Evolutionary conservation across 805 yeast genomes (phyloP).

Genomic region (Clavispora carvajalis): DNA sequence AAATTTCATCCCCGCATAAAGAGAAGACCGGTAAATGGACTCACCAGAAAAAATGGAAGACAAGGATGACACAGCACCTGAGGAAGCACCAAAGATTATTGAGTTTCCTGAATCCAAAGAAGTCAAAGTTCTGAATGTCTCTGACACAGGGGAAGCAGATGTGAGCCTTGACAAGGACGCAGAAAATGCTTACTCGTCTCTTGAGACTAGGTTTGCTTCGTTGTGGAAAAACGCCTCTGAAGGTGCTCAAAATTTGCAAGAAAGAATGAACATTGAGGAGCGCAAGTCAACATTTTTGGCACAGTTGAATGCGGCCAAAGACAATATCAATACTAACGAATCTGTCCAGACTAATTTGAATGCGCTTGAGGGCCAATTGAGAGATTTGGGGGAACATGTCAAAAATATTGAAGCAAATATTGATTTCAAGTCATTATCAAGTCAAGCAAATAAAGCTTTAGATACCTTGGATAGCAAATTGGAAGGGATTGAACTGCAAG

Average conservation of each 20-base stretch:
- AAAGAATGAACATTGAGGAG: slow-evolving; percentile 24
- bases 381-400: slow-evolving; percentile 14
- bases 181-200: slow-evolving; percentile 41
- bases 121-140: no score
- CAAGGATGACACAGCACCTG: no score
- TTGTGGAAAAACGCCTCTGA: slow-evolving; percentile 32
- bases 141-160: slow-evolving; percentile 41
- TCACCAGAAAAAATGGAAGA: no score
- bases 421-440: slow-evolving; percentile 20
- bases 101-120: background rate
- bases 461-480: slow-evolving; percentile 67
- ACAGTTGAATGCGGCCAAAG: slow-evolving; percentile 21
- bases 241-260: slow-evolving; percentile 26
- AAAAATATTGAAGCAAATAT: slow-evolving; percentile 13
- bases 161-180: slow-evolving; percentile 46
- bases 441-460: slow-evolving; percentile 49
- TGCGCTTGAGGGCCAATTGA: slow-evolving; percentile 25
- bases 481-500: slow-evolving; percentile 66
- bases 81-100: no score
- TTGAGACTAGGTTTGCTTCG: slow-evolving; percentile 44
- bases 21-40: no score
- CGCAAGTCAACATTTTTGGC: slow-evolving; percentile 22
- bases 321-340: slow-evolving; percentile 14
- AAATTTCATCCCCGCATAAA: no score
- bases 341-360: slow-evolving; percentile 15